A percentile compares a stretch with the other conserved stretches of the same genome.
phyloP scores from a whole-genome alignment of 179 eudicot species.

The Actinidia polygama region DNA sequence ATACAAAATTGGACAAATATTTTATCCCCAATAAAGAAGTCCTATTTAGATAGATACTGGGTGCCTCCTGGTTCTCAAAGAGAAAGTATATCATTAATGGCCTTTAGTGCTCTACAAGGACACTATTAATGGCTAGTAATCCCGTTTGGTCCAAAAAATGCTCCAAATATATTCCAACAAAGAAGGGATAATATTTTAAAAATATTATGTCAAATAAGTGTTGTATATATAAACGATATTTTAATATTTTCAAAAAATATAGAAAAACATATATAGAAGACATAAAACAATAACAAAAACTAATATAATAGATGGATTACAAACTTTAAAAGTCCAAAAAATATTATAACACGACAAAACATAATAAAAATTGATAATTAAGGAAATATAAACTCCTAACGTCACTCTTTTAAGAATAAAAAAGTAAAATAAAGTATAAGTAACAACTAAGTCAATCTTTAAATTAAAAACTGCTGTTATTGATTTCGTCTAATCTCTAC shows the following conservation, averaged over 20 bases:
- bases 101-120: not conserved
- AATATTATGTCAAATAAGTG: not conserved
- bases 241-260: not conserved
- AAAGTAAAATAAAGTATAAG: no score
- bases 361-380: no score
- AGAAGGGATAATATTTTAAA: not conserved
- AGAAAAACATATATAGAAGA: not conserved
- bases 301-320: no score
- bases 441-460: no score
- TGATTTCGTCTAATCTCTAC: no score
- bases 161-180: not conserved
- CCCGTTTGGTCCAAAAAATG: not conserved
- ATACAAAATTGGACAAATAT: not conserved
- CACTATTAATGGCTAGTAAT: not conserved
- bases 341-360: no score
- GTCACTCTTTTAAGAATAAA: no score
- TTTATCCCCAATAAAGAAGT: not conserved
- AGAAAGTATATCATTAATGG: not conserved
- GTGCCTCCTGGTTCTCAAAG: not conserved
- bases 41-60: not conserved
- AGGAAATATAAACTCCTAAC: no score
- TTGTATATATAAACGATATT: not conserved
- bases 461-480: not conserved
- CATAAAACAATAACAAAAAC: not conserved
- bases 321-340: no score